Conservation (phyloP, 805 yeast genomes). For the Ogataea pignaliae region DNA sequence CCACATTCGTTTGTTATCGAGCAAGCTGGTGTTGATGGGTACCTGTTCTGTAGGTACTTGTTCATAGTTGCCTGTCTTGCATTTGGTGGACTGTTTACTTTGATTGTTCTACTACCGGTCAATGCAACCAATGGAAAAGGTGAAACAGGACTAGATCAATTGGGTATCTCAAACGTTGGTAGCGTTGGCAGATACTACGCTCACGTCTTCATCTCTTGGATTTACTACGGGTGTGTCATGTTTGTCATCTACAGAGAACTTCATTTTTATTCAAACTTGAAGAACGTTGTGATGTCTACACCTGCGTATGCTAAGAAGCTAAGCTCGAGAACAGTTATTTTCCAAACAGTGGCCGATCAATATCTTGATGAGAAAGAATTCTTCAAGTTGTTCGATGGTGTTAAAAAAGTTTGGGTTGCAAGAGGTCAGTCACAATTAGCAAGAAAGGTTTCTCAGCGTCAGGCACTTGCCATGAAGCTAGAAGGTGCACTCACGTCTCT, state of each 20-base stretch:
- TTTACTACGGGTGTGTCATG: conserved; percentile 64
- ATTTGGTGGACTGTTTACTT: conserved; percentile 51
- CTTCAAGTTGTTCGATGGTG: conserved; percentile 74
- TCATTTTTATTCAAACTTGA: conserved; percentile 67
- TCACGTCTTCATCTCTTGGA: conserved; percentile 78
- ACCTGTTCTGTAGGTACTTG: conserved; percentile 79
- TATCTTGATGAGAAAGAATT: conserved; percentile 70
- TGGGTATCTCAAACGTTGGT: conserved; percentile 74
- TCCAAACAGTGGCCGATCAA: conserved; percentile 78
- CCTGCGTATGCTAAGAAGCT: conserved; percentile 73
- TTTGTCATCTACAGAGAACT: conserved; percentile 81
- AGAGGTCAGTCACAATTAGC: conserved; percentile 55
- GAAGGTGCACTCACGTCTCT: conserved; percentile 63
- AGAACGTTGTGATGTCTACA: conserved; percentile 73
- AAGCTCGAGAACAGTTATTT: conserved; percentile 75
- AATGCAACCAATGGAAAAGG: conserved; percentile 68
- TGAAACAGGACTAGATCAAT: conserved; percentile 63
- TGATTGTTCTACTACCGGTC: conserved; percentile 75
- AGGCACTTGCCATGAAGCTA: conserved; percentile 50
- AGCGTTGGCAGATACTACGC: conserved; percentile 68
- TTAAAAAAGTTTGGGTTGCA: conserved; percentile 74
- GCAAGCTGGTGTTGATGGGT: conserved; percentile 93
- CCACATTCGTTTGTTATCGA: conserved; percentile 72
- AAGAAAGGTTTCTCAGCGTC: conserved; percentile 54
- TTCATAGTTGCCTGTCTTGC: conserved; percentile 50